These are phyloP conservation scores for Mucor indicus DNA, from an alignment of 371 early-diverging fungal genomes.

Conservation along the genomic window DNA sequence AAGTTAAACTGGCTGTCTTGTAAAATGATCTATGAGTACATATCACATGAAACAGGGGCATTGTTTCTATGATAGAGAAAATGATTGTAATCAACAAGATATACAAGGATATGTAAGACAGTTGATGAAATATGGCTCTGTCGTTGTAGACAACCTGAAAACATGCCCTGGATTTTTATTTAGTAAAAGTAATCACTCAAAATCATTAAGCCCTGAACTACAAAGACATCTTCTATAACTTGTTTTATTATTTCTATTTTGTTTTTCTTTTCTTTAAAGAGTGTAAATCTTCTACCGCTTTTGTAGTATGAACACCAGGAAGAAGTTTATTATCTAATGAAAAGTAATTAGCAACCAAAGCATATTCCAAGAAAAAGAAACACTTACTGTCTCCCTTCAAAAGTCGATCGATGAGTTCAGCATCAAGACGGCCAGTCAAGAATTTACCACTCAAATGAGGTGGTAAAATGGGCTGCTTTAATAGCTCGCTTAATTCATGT, in stretches of 20 bases:
- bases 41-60: too few relatives aligned
- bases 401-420: slow-evolving; percentile 63
- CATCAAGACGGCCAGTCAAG: slow-evolving; percentile 66
- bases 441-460: slow-evolving; percentile 71
- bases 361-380: not conserved
- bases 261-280: slow-evolving; percentile 16
- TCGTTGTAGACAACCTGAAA: too few relatives aligned
- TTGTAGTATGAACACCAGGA: slow-evolving; percentile 36
- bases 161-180: too few relatives aligned
- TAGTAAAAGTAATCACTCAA: too few relatives aligned
- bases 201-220: too few relatives aligned
- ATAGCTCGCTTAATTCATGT: slow-evolving; percentile 53
- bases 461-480: slow-evolving; percentile 69
- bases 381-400: slow-evolving; percentile 30
- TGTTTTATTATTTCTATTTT: not conserved
- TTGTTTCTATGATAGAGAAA: too few relatives aligned
- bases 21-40: too few relatives aligned
- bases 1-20: too few relatives aligned
- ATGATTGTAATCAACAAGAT: too few relatives aligned
- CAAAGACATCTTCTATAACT: too few relatives aligned
- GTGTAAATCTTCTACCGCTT: slow-evolving; percentile 46
- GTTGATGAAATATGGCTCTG: too few relatives aligned
- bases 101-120: too few relatives aligned
- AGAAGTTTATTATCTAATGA: slow-evolving; percentile 33
- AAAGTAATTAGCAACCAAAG: slow-evolving; percentile 2